A percentile compares a stretch with the other conserved stretches of the same genome.
Conservation (phyloP, 2,329 filamentous ascomycete species). For the Polytolypa hystricis region DNA sequence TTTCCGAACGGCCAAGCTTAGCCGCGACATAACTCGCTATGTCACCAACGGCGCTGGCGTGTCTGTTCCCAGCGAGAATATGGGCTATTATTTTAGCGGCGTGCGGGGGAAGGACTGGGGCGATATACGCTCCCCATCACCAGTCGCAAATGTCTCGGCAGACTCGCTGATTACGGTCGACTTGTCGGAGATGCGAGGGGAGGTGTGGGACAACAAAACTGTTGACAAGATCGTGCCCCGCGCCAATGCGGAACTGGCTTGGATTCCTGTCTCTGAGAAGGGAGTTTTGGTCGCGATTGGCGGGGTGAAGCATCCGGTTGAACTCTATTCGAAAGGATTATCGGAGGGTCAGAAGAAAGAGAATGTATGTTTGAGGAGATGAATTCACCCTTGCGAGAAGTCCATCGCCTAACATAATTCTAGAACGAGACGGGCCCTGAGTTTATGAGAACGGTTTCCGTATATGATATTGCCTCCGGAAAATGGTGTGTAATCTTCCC, state of each 20-base stretch:
- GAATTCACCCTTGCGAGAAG: not conserved
- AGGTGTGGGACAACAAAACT: constrained; percentile 48
- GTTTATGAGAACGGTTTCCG: constrained; percentile 27
- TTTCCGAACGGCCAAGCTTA: constrained; percentile 34
- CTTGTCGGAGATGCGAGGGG: constrained; percentile 40
- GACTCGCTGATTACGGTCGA: constrained; percentile 51
- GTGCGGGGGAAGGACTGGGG: constrained; percentile 43
- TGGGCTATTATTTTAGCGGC: constrained; percentile 61
- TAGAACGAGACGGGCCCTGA: constrained; percentile 18
- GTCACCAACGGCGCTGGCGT: constrained; percentile 53
- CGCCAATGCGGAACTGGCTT: constrained; percentile 55
- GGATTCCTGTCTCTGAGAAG: constrained; percentile 36
- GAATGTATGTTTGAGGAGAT: constrained; percentile 11
- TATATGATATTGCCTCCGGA: constrained; percentile 26
- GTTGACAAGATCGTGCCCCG: constrained; percentile 42
- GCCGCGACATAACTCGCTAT: constrained; percentile 45
- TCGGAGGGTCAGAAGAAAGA: constrained; percentile 7
- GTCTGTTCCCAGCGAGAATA: constrained; percentile 57
- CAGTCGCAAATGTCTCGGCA: constrained; percentile 35
- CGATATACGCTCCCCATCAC: constrained; percentile 32
- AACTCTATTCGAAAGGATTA: constrained; percentile 9
- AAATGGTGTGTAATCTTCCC: constrained; percentile 15
- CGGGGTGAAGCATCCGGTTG: constrained; percentile 21
- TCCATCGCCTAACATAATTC: constrained; percentile 1
- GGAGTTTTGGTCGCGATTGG: constrained; percentile 31